Evolutionary conservation across 805 yeast species (phyloP).

Genomic region (Jamesozyma rosinii): DNA sequence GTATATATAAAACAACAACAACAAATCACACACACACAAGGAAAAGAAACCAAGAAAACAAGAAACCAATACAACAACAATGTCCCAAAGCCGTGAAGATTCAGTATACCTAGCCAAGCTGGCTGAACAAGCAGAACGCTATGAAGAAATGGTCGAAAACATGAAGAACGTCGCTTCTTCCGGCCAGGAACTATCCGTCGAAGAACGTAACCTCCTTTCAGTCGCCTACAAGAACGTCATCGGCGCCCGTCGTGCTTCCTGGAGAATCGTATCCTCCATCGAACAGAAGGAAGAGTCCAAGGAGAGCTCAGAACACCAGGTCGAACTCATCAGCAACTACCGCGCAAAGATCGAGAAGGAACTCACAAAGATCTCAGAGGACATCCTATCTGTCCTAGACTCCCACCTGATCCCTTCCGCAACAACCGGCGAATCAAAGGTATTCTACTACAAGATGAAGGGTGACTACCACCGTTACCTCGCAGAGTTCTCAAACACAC

Average conservation of each 20-base stretch:
- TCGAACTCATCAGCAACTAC: constrained; percentile 78
- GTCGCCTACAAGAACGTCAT: constrained; percentile 96
- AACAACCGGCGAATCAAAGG: constrained; percentile 91
- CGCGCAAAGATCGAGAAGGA: constrained; percentile 87
- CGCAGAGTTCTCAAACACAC: constrained; percentile 87
- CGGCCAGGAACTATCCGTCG: constrained; percentile 87
- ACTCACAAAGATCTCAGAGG: constrained; percentile 84
- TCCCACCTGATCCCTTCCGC: constrained; percentile 86
- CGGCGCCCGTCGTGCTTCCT: constrained; percentile 96
- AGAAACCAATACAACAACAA: constrained; percentile 20
- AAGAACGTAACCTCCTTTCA: constrained; percentile 89
- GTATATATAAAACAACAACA: too few species aligned
- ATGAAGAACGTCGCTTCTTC: constrained; percentile 94
- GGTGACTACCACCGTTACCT: constrained; percentile 97
- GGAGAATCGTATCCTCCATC: constrained; percentile 95
- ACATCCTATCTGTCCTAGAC: constrained; percentile 74
- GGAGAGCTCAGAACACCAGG: constrained; percentile 76
- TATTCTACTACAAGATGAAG: constrained; percentile 95
- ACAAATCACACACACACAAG: too few species aligned
- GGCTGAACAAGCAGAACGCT: constrained; percentile 97
- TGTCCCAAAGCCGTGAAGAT: constrained; percentile 89
- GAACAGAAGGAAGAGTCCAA: constrained; percentile 95
- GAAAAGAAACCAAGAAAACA: background rate
- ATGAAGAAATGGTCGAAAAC: constrained; percentile 95
- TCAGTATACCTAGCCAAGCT: constrained; percentile 93